Conservation (phyloP, 2,329 filamentous ascomycete species). For the Scolecobasidium constrictum region DNA sequence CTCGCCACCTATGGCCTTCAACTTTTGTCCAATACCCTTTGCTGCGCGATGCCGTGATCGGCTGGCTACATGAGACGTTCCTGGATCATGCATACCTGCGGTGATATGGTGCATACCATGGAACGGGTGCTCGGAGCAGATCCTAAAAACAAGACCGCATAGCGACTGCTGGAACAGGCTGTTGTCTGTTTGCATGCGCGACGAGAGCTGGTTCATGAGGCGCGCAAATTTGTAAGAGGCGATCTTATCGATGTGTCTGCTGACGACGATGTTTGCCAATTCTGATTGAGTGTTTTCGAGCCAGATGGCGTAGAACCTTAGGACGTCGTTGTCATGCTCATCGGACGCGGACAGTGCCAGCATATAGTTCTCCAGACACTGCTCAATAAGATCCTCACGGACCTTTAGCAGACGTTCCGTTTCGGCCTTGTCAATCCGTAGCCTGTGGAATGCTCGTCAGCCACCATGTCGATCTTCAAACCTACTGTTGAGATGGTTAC, state of each 20-base stretch:
- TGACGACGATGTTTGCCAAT: slow-evolving; percentile 67
- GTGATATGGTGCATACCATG: slow-evolving; percentile 98
- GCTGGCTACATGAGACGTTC: slow-evolving; percentile 42
- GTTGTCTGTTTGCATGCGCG: slow-evolving; percentile 65
- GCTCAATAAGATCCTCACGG: slow-evolving; percentile 71
- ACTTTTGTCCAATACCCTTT: slow-evolving; percentile 50
- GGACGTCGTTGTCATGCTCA: slow-evolving; percentile 75
- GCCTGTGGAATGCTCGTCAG: slow-evolving; percentile 60
- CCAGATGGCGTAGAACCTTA: slow-evolving; percentile 92
- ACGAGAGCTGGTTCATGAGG: slow-evolving; percentile 92
- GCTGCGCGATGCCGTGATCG: slow-evolving; percentile 66
- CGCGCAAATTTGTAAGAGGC: slow-evolving; percentile 86
- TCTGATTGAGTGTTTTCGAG: slow-evolving; percentile 72
- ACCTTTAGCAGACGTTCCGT: slow-evolving; percentile 66
- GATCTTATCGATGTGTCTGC: slow-evolving; percentile 57
- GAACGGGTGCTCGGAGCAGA: slow-evolving; percentile 88
- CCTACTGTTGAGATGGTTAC: too few species aligned
- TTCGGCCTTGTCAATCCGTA: slow-evolving; percentile 81
- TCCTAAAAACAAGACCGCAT: slow-evolving; percentile 62
- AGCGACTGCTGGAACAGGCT: slow-evolving; percentile 68
- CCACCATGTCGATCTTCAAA: background rate
- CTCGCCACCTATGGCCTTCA: slow-evolving; percentile 39
- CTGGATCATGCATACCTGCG: slow-evolving; percentile 46
- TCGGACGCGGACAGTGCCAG: slow-evolving; percentile 77
- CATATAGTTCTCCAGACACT: slow-evolving; percentile 89